These are phyloP conservation scores for Ananas comosus DNA, from an alignment of 176 grass and related monocot genomes.

Conservation along the genomic window DNA sequence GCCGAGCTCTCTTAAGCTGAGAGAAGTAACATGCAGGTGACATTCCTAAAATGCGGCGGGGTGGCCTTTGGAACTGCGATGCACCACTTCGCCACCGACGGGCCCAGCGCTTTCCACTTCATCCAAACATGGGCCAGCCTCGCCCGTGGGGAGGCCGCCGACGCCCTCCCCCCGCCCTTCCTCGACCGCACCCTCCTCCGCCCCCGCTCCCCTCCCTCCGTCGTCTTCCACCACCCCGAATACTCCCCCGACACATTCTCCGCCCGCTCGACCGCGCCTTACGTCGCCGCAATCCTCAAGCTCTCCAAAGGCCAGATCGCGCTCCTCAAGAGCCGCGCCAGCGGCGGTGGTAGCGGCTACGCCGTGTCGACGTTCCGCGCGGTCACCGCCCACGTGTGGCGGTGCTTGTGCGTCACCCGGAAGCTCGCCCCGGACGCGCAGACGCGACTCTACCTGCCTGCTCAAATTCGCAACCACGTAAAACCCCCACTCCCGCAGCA, in stretches of 20 bases:
- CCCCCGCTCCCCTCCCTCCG: constrained; percentile 40
- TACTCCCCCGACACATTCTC: constrained; percentile 36
- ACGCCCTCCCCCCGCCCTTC: constrained; percentile 13
- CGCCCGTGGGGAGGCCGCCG: constrained; percentile 24
- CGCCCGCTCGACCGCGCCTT: constrained; percentile 24
- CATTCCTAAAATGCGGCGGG: constrained; percentile 69
- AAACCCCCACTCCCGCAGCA: constrained; percentile 30
- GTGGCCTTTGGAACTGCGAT: constrained; percentile 49
- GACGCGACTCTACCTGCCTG: constrained; percentile 44
- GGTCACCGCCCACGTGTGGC: constrained; percentile 61
- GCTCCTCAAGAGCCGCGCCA: constrained; percentile 26
- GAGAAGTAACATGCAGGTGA: constrained; percentile 55
- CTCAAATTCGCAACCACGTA: constrained; percentile 47
- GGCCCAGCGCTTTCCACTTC: constrained; percentile 50
- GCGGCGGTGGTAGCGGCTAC: not conserved
- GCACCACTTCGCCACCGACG: constrained; percentile 67
- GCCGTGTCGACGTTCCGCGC: constrained; percentile 60
- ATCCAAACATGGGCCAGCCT: constrained; percentile 40
- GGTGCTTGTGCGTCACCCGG: constrained; percentile 55
- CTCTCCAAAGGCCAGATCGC: constrained; percentile 36
- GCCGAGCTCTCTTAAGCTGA: no score
- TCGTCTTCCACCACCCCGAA: constrained; percentile 53
- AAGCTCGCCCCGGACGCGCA: constrained; percentile 22
- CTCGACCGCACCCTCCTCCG: constrained; percentile 62
- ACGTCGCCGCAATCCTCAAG: constrained; percentile 46